Conservation (phyloP, 208 protist genomes). For the Crithidia bombi region DNA sequence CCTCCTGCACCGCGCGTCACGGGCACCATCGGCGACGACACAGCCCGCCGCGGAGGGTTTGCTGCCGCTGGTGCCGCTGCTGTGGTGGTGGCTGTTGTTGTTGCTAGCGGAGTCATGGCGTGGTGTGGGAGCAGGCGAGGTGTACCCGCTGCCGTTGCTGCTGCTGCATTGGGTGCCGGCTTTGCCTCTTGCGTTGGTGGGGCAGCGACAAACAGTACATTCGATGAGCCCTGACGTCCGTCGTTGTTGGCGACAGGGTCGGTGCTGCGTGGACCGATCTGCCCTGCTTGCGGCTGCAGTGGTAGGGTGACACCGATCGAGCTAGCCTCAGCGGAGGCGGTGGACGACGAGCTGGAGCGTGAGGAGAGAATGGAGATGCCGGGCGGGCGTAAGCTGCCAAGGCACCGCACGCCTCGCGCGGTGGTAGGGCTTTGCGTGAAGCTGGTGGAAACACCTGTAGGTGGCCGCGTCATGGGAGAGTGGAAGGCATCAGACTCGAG, state of each 20-base stretch:
- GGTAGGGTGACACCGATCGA: constrained; percentile 1
- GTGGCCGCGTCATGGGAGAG: constrained; percentile 6
- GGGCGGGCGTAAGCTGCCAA: not conserved
- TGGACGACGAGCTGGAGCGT: not conserved
- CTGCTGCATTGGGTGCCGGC: not conserved
- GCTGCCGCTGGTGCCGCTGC: not conserved
- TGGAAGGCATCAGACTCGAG: constrained; percentile 32
- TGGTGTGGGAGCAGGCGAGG: not conserved
- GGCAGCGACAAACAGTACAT: not conserved
- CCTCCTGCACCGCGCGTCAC: constrained; percentile 1
- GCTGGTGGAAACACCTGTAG: constrained; percentile 1
- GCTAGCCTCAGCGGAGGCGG: not conserved
- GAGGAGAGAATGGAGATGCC: constrained; percentile 1
- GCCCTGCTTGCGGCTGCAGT: not conserved
- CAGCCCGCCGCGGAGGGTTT: not conserved
- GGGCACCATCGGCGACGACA: constrained; percentile 14
- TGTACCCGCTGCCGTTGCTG: not conserved
- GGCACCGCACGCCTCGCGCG: not conserved
- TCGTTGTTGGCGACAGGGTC: not conserved
- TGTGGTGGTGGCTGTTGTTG: not conserved
- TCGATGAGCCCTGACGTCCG: not conserved
- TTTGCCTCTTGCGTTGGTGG: not conserved
- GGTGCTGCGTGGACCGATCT: not conserved
- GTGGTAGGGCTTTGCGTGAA: constrained; percentile 3
- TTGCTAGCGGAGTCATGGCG: not conserved